Evolutionary conservation across 2,329 filamentous ascomycete species (phyloP).

Genomic region (Diaporthe nobilis): DNA sequence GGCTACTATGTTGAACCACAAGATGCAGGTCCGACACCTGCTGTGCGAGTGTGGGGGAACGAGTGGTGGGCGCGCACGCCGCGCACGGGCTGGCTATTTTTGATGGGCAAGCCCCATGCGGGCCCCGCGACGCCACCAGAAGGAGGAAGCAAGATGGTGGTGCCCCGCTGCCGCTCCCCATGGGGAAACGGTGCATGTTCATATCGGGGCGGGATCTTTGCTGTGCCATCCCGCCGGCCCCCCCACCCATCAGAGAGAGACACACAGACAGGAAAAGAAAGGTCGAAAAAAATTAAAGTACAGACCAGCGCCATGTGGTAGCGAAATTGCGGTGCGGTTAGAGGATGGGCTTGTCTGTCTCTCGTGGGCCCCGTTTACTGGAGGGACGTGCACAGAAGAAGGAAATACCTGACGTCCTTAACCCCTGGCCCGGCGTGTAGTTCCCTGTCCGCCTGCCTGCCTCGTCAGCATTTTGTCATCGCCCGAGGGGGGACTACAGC

Average conservation of each 20-base stretch:
- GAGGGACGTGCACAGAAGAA: constrained; percentile 13
- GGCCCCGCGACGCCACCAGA: constrained; percentile 7
- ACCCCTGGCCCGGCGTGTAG: constrained; percentile 1
- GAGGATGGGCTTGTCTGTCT: background rate
- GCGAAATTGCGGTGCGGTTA: constrained; percentile 26
- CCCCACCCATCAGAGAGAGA: background rate
- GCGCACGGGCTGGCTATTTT: constrained; percentile 22
- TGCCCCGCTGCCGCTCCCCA: constrained; percentile 33
- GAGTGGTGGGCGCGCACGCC: constrained; percentile 9
- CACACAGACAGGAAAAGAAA: background rate
- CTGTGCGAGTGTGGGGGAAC: constrained; percentile 29
- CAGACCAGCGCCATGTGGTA: background rate
- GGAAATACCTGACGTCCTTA: background rate
- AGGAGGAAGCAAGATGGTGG: background rate
- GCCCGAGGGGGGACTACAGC: background rate
- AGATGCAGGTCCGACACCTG: constrained; percentile 41
- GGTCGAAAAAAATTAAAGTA: too few species aligned
- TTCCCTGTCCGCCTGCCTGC: background rate
- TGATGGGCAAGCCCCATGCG: background rate
- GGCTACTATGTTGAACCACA: constrained; percentile 12
- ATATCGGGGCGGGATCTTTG: constrained; percentile 28
- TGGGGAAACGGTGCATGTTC: constrained; percentile 29
- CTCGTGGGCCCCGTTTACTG: background rate
- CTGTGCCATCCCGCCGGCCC: constrained; percentile 19
- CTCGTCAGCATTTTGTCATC: constrained; percentile 31